Conservation (phyloP, 345 rosid genomes). For the Pseudoturritis turrita region DNA sequence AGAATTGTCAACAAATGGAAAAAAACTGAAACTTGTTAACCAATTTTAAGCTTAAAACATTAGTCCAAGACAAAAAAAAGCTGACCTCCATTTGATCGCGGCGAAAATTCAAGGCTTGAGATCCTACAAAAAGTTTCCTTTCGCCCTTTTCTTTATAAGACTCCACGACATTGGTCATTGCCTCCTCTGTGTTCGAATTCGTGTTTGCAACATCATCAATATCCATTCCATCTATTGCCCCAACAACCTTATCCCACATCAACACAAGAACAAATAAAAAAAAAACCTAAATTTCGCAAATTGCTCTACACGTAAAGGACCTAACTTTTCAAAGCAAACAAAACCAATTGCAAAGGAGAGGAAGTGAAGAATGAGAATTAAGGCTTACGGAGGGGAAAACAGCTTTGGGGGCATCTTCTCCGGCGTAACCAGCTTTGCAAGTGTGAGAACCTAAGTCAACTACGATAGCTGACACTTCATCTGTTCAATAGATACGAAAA, state of each 20-base stretch:
- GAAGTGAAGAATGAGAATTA: background rate
- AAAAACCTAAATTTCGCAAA: background rate
- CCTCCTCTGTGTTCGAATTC: slow-evolving; percentile 30
- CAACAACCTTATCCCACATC: slow-evolving; percentile 58
- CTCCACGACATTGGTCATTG: slow-evolving; percentile 44
- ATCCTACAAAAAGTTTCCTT: slow-evolving; percentile 65
- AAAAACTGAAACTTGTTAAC: background rate
- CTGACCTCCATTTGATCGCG: slow-evolving; percentile 82
- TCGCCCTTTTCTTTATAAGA: slow-evolving; percentile 54
- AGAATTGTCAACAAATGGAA: background rate
- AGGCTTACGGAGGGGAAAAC: slow-evolving; percentile 87
- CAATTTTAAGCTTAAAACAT: background rate
- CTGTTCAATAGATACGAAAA: slow-evolving; percentile 34
- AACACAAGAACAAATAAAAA: background rate
- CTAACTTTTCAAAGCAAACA: background rate
- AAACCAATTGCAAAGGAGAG: background rate
- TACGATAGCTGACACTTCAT: slow-evolving; percentile 95
- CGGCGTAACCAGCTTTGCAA: slow-evolving; percentile 98
- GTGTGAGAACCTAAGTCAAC: slow-evolving; percentile 95
- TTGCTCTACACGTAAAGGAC: background rate
- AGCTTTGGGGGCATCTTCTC: slow-evolving; percentile 99
- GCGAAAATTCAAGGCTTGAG: slow-evolving; percentile 72
- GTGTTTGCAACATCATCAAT: slow-evolving; percentile 48
- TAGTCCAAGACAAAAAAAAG: slow-evolving; percentile 1
- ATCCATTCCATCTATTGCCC: slow-evolving; percentile 83